Percentiles rank a stretch among this genome's conserved stretches.
These are phyloP conservation scores for Cutaneotrichosporon mucoides DNA, from an alignment of 1,284 basidiomycete species.

Conservation along the genomic window DNA sequence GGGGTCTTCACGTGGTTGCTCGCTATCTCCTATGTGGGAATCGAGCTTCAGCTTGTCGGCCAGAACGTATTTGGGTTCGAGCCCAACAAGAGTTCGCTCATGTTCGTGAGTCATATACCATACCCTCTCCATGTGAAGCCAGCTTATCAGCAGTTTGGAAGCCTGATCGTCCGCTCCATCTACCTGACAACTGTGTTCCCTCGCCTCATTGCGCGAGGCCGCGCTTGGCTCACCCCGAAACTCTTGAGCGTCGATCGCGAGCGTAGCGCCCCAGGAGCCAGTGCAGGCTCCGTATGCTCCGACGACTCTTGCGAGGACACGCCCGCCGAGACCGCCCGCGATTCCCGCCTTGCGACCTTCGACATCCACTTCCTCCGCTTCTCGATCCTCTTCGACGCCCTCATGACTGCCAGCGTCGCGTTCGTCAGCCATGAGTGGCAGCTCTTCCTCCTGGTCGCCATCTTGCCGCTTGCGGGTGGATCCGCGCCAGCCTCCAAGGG, in stretches of 20 bases:
- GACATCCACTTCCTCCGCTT: constrained; percentile 2
- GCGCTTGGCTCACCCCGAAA: not conserved
- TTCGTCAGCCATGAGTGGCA: not conserved
- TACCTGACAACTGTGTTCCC: not conserved
- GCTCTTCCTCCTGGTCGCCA: not conserved
- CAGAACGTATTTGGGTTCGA: not conserved
- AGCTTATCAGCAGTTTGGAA: not conserved
- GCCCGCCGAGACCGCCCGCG: not conserved
- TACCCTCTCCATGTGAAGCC: too few relatives aligned
- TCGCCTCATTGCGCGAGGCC: not conserved
- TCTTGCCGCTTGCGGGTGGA: not conserved
- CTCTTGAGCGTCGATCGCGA: not conserved
- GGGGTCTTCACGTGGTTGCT: not conserved
- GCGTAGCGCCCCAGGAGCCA: too few relatives aligned
- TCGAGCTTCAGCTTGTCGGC: not conserved
- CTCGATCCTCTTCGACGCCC: not conserved
- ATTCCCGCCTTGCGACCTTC: not conserved
- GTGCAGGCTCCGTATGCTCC: too few relatives aligned
- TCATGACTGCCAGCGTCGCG: not conserved
- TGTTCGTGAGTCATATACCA: not conserved
- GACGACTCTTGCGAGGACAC: not conserved
- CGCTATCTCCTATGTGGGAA: not conserved
- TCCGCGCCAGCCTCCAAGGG: not conserved
- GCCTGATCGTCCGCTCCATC: not conserved
- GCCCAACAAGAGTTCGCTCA: not conserved